Base-by-base conservation (phyloP, 768 basidiomycete genomes). In the Serendipita indica region DNA sequence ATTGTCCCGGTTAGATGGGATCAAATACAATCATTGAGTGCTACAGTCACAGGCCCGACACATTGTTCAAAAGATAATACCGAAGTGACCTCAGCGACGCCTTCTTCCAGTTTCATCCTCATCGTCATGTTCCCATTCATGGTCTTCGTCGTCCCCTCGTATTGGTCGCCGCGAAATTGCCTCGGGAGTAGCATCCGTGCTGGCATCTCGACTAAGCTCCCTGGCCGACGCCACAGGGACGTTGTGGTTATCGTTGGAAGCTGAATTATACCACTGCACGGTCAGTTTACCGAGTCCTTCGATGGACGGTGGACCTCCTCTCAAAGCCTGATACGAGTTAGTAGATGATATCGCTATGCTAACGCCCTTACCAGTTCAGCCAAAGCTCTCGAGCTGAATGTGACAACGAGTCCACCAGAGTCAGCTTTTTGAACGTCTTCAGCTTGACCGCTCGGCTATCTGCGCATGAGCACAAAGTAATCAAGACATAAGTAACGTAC, bases 361-460 rank as follows among this genome's bases (percentile, higher is more conserved):
- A 10, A 2, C 7, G n/a, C 10, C 16, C 73, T 32, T 63, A 86
- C 87, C 76, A 84, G 83, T 69, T 91, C 89, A 12, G 89, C 89
- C 22, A 76, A 82, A 27, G 74, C 72, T 58, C 89, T 79, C 39
- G 78, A 81, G 65, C 75, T 80, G 76, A 92, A 91, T 22, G 78
- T 64, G 3, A 89, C 82, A 3, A 88, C 63, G 32, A 83, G 66
- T 62, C 80, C 81, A 5, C 79, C 82, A 54, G 69, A 67, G n/a
- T 79, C 81, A 6, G 72, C 64, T 33, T 69, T 67, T 56, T 84
- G 78, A 27, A 85, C 69, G 2, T 78, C 76, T 27, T 89, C 89
- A 59, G 90, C 67, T 62, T 83, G 84, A 22, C 85, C 86, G 1
- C 76, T 76, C 12, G 79, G 77, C 86, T 88, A 61, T 20, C 59